phyloP scores from a whole-genome alignment of 257 asterid species.

The Avicennia marina region DNA sequence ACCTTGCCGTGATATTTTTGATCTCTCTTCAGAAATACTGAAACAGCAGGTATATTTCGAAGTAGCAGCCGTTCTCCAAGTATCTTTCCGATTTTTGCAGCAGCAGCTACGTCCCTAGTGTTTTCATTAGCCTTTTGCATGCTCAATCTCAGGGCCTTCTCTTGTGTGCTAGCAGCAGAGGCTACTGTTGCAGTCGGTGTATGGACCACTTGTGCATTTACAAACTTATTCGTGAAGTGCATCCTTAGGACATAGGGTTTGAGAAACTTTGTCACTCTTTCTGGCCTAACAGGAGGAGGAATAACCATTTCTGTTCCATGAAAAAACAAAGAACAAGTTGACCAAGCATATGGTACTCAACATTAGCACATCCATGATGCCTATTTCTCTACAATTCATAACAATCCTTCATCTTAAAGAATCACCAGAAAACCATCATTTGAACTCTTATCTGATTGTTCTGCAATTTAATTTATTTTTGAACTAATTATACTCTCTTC shows the following conservation, averaged over 20 bases:
- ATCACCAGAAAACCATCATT: background rate
- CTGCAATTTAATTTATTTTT: too few species aligned
- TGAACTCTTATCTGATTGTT: background rate
- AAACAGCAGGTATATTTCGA: constrained; percentile 68
- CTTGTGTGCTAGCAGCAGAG: constrained; percentile 91
- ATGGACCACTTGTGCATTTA: constrained; percentile 82
- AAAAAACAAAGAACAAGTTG: too few species aligned
- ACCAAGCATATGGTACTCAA: too few species aligned
- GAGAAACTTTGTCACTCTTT: constrained; percentile 61
- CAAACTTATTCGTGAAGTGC: constrained; percentile 83
- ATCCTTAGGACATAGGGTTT: constrained; percentile 80
- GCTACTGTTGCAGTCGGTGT: constrained; percentile 90
- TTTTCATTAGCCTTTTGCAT: constrained; percentile 54
- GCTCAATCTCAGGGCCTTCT: constrained; percentile 68
- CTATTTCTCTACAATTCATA: background rate
- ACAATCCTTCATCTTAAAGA: background rate
- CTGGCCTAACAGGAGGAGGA: constrained; percentile 64
- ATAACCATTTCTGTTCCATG: constrained; percentile 58
- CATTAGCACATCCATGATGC: background rate
- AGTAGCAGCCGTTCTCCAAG: constrained; percentile 66
- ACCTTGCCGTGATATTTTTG: constrained; percentile 90
- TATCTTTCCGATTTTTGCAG: constrained; percentile 82
- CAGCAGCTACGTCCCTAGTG: constrained; percentile 85
- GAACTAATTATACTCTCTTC: too few species aligned
- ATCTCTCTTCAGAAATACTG: constrained; percentile 62